These are phyloP conservation scores for Pogostemon cablin DNA, from an alignment of 257 asterid genomes.

Conservation along the genomic window DNA sequence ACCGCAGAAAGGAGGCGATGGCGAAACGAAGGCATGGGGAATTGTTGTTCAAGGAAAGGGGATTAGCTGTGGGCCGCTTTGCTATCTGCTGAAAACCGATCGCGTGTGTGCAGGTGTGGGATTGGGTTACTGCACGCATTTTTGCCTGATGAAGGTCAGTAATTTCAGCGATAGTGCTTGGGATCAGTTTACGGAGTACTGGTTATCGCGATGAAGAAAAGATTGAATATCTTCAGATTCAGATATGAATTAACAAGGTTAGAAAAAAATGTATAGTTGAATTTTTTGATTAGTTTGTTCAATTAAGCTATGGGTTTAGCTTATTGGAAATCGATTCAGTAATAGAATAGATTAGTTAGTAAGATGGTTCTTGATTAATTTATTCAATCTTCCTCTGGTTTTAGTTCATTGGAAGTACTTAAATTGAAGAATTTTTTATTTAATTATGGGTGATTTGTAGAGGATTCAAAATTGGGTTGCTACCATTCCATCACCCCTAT, in stretches of 20 bases:
- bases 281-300: not conserved
- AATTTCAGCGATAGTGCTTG: conserved; percentile 59
- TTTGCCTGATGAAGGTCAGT: conserved; percentile 64
- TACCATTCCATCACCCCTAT: no score
- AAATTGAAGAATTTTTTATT: no score
- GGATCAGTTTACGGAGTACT: conserved; percentile 56
- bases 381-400: no score
- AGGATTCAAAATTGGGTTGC: no score
- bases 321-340: no score
- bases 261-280: not conserved
- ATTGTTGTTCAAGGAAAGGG: conserved; percentile 70
- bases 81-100: conserved; percentile 73
- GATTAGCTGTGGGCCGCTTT: conserved; percentile 54
- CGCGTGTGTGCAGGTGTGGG: conserved; percentile 71
- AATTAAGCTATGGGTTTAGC: no score
- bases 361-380: no score
- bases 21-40: conserved; percentile 68
- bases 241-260: not conserved
- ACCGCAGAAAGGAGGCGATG: conserved; percentile 37
- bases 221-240: not conserved
- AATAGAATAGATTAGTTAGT: no score
- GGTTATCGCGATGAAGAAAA: conserved; percentile 51
- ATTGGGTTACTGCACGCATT: conserved; percentile 76
- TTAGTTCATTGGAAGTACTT: no score
- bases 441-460: no score